Conservation (phyloP, 176 grass and related monocot species). For the Aechmea fasciata region DNA sequence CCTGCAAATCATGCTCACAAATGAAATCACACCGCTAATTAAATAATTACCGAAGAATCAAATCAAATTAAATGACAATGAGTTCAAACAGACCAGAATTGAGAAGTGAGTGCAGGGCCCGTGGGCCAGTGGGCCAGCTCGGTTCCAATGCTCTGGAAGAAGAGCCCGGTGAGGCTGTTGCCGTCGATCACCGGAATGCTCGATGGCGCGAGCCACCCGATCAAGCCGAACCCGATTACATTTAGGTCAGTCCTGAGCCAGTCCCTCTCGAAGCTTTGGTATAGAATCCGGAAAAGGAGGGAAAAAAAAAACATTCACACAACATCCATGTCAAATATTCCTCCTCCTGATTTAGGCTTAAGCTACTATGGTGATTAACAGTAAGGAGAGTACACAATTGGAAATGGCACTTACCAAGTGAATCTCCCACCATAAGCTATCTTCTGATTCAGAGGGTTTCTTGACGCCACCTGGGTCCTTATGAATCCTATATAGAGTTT, state of each 20-base stretch:
- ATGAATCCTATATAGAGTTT: slow-evolving; percentile 29
- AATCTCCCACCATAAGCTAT: slow-evolving; percentile 51
- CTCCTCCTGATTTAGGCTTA: no score
- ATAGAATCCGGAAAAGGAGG: not conserved
- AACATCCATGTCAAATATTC: not conserved
- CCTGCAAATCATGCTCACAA: slow-evolving; percentile 30
- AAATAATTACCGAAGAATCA: not conserved
- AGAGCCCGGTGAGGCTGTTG: slow-evolving; percentile 84
- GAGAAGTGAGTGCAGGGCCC: slow-evolving; percentile 54
- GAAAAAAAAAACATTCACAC: not conserved
- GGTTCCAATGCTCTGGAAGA: slow-evolving; percentile 86
- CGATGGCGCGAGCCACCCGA: slow-evolving; percentile 82
- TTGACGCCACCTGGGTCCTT: slow-evolving; percentile 35
- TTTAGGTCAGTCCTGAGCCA: slow-evolving; percentile 89
- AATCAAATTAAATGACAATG: not conserved
- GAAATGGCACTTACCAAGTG: slow-evolving; percentile 38
- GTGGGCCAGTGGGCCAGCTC: slow-evolving; percentile 93
- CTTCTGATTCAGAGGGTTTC: slow-evolving; percentile 48
- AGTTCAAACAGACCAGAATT: slow-evolving; percentile 51
- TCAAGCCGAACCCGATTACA: slow-evolving; percentile 90
- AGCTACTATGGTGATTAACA: no score
- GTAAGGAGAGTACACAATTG: no score
- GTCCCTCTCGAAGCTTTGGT: slow-evolving; percentile 53
- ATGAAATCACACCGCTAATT: not conserved
- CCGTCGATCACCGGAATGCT: slow-evolving; percentile 82